Base-by-base conservation (phyloP, 2,329 filamentous ascomycete species). In the Arthrinium puccinioides region DNA sequence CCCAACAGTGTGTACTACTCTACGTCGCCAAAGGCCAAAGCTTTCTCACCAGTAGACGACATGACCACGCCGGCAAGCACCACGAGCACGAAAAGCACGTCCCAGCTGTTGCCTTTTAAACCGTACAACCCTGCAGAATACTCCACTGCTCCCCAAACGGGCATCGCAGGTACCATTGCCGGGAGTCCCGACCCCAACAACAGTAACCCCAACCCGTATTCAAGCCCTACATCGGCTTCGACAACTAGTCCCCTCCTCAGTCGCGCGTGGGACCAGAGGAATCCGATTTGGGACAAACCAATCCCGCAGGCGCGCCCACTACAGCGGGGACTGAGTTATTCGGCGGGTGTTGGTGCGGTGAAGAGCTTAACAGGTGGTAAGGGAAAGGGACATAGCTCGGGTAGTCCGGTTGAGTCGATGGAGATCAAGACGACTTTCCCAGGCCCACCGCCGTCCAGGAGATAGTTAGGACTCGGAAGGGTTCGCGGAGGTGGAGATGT, bases 111-210 rank as follows among this genome's bases (percentile, higher is more conserved):
- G 15, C 54, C 53, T 3, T 32, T 56, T n/a, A 48, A 47, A 7
- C 45, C 52, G 2, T 58, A 58, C 27, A 55, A 56, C 26, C 55
- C 55, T 4, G 50, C 52, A 16, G 54, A 58, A 19, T 57, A 55
- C 35, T 48, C 43, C 14, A 31, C 48, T 4, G 21, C 30, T 36
- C 36, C 44, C 7, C 36, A 37, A 4, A 21, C 49, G 46, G 16
- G 47, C 48, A 21, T 43, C 14, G 29, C 23, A 6, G 14, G 10
- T n/a, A 21, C 14, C 18, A 19, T 32, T 10, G 28, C 29, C 27
- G 4, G 18, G 8, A 11, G 21, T 20, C 6, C 15, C 30, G 21
- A 25, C 23, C 9, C 1, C 20, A 31, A 36, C 26, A 35, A 11
- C 31, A 27, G 21, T 15, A 11, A 39, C 41, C 10, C 42, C 16